Evolutionary conservation across 305 asterid genomes (phyloP), one percentile per base, ranked within the genome.

Genomic region (Fraxinus baroniana): DNA sequence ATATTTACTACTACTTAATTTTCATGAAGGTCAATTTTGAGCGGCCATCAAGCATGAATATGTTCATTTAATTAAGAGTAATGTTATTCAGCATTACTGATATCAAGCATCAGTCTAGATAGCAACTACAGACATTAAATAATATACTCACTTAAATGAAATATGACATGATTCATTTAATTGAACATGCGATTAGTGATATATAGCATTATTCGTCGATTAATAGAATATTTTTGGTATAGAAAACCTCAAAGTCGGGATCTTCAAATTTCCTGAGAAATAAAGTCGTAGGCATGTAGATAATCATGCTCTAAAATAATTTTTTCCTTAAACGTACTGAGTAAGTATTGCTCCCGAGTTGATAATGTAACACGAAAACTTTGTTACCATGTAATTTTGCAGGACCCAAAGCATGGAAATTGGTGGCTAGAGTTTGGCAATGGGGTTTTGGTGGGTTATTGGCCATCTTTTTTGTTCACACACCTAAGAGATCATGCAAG

Each of bases 361-460:
- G 22, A 28, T 13, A 30, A 26, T 5, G 7, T 68, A 30, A 70
- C 41, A 33, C 18, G 15, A 18, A 15, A 35, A 24, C 30, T 35
- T 64, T 24, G 36, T 17, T 39, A 41, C 71, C 2, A 1, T n/a
- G 32, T 70, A 5, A 9, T 9, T 78, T 30, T 84, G 81, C 86
- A 95, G 98, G 98, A 95, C 81, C 98, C 98, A 1, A 95, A 94
- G 81, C 97, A 92, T 55, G 98, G 98, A 20, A 90, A 95, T 82
- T 95, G 98, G 98, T 95, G 98, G 98, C 90, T 95, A 36, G 97
- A 95, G 82, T 95, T 91, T 33, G 98, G 98, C 20, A 86, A 91
- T 15, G 98, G 99, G 10, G 76, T 87, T 5, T 82, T 94, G 74
- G 97, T 95, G 0, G 98, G 98, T 2, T 95, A 95, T 71, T 95